A percentile compares a stretch with the other conserved stretches of the same genome.
Conservation (phyloP, 1,284 basidiomycete genomes). For the Heterobasidion irregulare region DNA sequence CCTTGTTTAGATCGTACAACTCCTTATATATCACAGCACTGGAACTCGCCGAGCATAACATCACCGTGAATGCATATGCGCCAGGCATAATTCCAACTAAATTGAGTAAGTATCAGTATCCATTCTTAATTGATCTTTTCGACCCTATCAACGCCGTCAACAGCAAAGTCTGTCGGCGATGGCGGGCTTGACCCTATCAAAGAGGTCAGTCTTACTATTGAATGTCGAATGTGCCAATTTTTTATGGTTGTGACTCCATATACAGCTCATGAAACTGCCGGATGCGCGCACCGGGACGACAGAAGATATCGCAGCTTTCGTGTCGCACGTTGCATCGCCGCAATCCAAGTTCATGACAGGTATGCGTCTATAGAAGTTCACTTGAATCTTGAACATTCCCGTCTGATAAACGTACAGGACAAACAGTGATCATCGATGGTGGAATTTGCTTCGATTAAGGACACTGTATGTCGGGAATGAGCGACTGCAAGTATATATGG, state of each 20-base stretch:
- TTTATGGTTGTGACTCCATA: no score
- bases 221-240: neutral
- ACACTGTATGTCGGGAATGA: no score
- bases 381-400: neutral
- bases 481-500: no score
- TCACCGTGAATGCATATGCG: constrained; percentile 20
- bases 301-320: neutral
- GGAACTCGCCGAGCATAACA: constrained; percentile 16
- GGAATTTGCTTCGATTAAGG: neutral
- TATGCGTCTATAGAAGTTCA: neutral
- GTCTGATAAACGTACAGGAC: neutral
- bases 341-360: neutral
- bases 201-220: neutral
- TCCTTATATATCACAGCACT: constrained; percentile 4
- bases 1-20: neutral
- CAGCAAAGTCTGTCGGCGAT: neutral
- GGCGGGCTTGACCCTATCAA: neutral
- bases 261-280: neutral
- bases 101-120: neutral
- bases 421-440: neutral
- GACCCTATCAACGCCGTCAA: no score
- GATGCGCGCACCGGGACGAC: neutral
- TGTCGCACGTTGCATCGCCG: neutral
- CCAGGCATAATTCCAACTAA: neutral
- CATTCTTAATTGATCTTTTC: neutral